These are phyloP conservation scores for Blepharisma japonicum DNA, from an alignment of 73 alveolate genomes.

Conservation along the genomic window DNA sequence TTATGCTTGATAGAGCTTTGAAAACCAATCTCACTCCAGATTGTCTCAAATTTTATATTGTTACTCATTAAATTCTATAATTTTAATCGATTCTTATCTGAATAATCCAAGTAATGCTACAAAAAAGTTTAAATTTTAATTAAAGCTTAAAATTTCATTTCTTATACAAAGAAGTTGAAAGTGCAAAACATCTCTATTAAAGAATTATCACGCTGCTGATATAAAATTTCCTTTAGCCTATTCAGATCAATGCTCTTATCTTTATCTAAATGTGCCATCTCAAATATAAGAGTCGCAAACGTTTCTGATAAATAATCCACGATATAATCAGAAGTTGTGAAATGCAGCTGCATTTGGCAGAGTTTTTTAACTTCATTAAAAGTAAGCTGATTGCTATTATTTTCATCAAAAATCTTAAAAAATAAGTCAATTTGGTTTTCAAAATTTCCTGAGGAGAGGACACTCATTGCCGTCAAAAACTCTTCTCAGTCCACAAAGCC, in stretches of 20 bases:
- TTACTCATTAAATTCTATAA: too few relatives aligned
- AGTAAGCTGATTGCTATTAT: not conserved
- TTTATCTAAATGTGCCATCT: not conserved
- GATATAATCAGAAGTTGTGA: not conserved
- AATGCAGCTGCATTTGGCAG: constrained; percentile 2
- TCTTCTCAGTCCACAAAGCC: not conserved
- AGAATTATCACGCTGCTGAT: not conserved
- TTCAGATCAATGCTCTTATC: not conserved
- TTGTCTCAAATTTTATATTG: too few relatives aligned
- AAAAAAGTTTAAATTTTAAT: too few relatives aligned
- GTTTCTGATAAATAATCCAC: not conserved
- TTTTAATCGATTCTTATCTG: too few relatives aligned
- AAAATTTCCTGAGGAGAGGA: not conserved
- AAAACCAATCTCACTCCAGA: too few relatives aligned
- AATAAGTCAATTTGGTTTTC: constrained; percentile 19
- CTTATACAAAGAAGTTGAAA: not conserved
- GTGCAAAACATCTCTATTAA: constrained; percentile 17
- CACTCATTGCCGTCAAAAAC: not conserved
- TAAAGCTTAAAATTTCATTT: too few relatives aligned
- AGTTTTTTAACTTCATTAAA: not conserved
- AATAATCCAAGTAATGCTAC: too few relatives aligned
- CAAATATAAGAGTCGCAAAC: constrained; percentile 17
- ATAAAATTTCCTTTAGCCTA: not conserved
- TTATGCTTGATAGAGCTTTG: too few relatives aligned
- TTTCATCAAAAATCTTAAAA: not conserved